Base-by-base conservation (phyloP, 345 rosid genomes). In the Ricinus communis region DNA sequence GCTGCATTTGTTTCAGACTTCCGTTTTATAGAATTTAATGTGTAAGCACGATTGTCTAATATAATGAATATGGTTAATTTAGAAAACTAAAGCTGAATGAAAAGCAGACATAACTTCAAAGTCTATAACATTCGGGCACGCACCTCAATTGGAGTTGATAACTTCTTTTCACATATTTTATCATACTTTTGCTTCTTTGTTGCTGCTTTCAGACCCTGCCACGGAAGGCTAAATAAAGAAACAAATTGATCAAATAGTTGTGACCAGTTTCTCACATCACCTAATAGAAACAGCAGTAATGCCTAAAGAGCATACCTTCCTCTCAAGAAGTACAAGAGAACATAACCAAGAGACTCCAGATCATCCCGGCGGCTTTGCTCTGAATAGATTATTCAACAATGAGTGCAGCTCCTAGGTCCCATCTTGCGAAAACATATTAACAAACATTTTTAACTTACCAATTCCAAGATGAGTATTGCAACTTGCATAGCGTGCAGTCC, bases 381-480 rank as follows among this genome's bases (percentile, higher is more conserved):
- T 85, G 57, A 45, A 62, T 22, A 63, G 21, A 63, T 43, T 12
- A 63, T 25, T 16, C n/a, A 63, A 63, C 45, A 13, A 22, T 24
- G 27, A 45, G 52, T 13, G 21, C 13, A 43, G 30, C 21, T 41
- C 51, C 19, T 19, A 8, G 13, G 21, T n/a, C 25, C 67, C 33
- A 25, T 43, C 28, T 4, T 2, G n/a, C 6, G 19, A 21, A 43
- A 15, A 43, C 9, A 63, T 2, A 12, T 0, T 13, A 63, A 45
- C 33, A 63, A 24, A 63, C 67, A 63, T 63, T 27, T 18, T 52
- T 47, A 10, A 50, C 79, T 79, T 82, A 94, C 98, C 97, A 73
- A 91, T 94, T 56, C 98, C 98, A 70, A 90, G 98, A 81, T 94
- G 98, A n/a, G 98, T 92, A 71, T 94, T 94, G 80, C 97, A 87